Percentiles rank a stretch among this genome's conserved stretches.
phyloP scores from a whole-genome alignment of 805 yeast species.

The Metschnikowia aberdeeniae region DNA sequence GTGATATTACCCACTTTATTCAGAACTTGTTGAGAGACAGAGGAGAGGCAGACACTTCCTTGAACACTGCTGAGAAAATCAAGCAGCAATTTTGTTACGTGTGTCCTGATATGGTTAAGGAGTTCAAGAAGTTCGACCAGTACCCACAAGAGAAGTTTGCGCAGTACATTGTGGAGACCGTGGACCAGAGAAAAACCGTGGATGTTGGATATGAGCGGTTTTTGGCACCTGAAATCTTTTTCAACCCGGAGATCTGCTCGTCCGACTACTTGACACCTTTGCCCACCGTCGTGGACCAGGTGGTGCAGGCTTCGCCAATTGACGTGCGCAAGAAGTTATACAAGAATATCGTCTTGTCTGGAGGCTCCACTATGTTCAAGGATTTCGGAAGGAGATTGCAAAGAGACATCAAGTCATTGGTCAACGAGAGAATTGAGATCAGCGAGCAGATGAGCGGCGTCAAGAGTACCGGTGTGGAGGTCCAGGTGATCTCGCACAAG shows the following conservation, averaged over 20 bases:
- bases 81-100: constrained; percentile 97
- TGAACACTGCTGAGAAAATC: constrained; percentile 94
- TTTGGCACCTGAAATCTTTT: constrained; percentile 98
- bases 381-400: constrained; percentile 97
- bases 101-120: constrained; percentile 95
- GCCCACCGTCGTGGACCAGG: constrained; percentile 93
- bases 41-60: constrained; percentile 90
- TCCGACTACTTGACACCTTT: constrained; percentile 93
- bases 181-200: constrained; percentile 60
- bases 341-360: constrained; percentile 91
- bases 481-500: constrained; percentile 93
- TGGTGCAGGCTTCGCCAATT: constrained; percentile 91
- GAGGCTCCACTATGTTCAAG: constrained; percentile 98
- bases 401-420: constrained; percentile 84
- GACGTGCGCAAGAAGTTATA: constrained; percentile 97
- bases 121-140: constrained; percentile 89
- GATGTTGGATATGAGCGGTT: constrained; percentile 98
- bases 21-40: constrained; percentile 93
- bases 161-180: constrained; percentile 82
- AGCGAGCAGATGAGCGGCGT: constrained; percentile 74
- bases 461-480: constrained; percentile 91
- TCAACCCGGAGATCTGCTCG: constrained; percentile 95
- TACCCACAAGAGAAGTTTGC: constrained; percentile 88
- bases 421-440: constrained; percentile 79
- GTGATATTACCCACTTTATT: constrained; percentile 92